These are phyloP conservation scores for Hyphodiscus hymeniophilus DNA, from an alignment of 495 filamentous ascomycete genomes.

Conservation along the genomic window DNA sequence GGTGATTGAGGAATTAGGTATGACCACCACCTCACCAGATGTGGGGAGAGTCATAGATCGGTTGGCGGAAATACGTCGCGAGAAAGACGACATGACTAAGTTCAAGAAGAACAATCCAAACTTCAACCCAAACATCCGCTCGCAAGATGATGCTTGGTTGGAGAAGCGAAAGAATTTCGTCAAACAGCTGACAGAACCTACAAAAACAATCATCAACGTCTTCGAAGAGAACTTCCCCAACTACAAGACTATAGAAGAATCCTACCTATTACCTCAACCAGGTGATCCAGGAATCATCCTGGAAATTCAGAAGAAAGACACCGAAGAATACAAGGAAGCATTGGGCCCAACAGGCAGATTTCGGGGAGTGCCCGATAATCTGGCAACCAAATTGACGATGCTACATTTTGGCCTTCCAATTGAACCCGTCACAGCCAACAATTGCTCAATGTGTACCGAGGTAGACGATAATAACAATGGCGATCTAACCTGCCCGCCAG, in stretches of 20 bases:
- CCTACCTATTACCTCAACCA: slow-evolving; percentile 5
- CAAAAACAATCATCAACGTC: neutral
- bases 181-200: neutral
- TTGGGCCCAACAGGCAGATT: slow-evolving; percentile 1
- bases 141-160: slow-evolving; percentile 1
- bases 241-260: too few relatives aligned
- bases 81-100: neutral
- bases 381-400: slow-evolving; percentile 22
- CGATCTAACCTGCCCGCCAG: slow-evolving; percentile 6
- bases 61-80: neutral
- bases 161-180: neutral
- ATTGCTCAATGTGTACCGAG: slow-evolving; percentile 7
- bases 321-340: slow-evolving; percentile 11
- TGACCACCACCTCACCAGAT: neutral
- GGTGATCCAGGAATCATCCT: slow-evolving; percentile 1
- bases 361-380: slow-evolving; percentile 4
- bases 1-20: neutral
- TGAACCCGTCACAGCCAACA: slow-evolving; percentile 12
- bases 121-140: neutral
- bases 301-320: slow-evolving; percentile 6
- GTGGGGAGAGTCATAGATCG: neutral
- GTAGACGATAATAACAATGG: neutral
- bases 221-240: slow-evolving; percentile 12
- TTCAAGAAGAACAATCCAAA: slow-evolving; percentile 5
- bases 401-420: slow-evolving; percentile 21